A percentile compares a stretch with the other conserved stretches of the same genome.
phyloP scores from a whole-genome alignment of 108 stramenopile species.

The Nitzschia sp. region DNA sequence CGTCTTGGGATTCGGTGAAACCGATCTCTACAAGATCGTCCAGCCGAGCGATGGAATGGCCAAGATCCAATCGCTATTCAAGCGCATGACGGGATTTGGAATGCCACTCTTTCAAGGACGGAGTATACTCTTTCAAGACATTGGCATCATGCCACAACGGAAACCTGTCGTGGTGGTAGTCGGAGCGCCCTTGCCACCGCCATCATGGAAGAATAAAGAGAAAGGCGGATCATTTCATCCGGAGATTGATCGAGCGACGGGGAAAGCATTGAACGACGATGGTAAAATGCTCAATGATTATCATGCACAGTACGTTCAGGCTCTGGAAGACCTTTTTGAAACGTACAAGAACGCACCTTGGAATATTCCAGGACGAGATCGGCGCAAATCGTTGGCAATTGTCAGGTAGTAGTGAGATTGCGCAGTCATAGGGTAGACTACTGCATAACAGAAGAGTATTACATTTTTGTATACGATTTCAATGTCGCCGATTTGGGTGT shows the following conservation, averaged over 20 bases:
- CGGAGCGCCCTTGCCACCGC: slow-evolving; percentile 21
- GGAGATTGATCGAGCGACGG: slow-evolving; percentile 16
- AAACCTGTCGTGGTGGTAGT: slow-evolving; percentile 29
- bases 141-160: slow-evolving; percentile 22
- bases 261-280: slow-evolving; percentile 20
- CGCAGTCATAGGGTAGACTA: no score
- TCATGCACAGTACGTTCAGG: slow-evolving; percentile 25
- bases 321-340: slow-evolving; percentile 28
- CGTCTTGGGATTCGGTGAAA: slow-evolving; percentile 68
- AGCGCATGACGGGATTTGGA: slow-evolving; percentile 1
- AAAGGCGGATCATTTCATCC: background rate
- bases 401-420: no score
- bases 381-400: slow-evolving; percentile 13
- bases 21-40: slow-evolving; percentile 15
- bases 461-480: no score
- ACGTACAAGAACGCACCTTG: slow-evolving; percentile 25
- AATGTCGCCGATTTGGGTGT: no score
- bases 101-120: slow-evolving; percentile 27
- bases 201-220: background rate
- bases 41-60: background rate
- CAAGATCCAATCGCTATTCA: slow-evolving; percentile 8
- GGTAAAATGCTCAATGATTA: slow-evolving; percentile 21
- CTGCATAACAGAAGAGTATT: no score
- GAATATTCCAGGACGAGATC: slow-evolving; percentile 14
- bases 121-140: slow-evolving; percentile 13